Conservation (phyloP, 441 rosid species). For the Gossypium gossypioides region DNA sequence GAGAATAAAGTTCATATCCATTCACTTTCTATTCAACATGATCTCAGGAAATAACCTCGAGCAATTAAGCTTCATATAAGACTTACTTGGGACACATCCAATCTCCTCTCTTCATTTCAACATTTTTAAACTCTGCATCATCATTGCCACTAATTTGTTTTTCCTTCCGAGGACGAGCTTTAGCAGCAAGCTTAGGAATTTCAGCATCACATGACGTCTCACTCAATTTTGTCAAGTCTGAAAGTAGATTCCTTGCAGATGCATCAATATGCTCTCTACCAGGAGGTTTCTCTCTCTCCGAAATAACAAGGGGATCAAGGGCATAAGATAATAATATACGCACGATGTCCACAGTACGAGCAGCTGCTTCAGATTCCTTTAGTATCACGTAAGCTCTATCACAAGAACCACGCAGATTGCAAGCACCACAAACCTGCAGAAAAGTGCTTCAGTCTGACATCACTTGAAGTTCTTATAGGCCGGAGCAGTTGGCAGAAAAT, state of each 20-base stretch:
- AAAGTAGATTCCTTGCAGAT: conserved; percentile 60
- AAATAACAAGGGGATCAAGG: conserved; percentile 54
- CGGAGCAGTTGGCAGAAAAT: not conserved
- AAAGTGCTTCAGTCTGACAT: conserved; percentile 2
- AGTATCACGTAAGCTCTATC: conserved; percentile 75
- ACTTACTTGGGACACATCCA: conserved; percentile 75
- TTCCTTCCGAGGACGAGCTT: conserved; percentile 17
- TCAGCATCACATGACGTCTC: conserved; percentile 47
- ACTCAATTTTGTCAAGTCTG: conserved; percentile 60
- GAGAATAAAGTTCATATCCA: not conserved
- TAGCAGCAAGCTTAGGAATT: conserved; percentile 35
- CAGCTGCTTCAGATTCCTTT: conserved; percentile 54
- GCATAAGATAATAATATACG: conserved; percentile 59
- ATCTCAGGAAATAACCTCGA: not conserved
- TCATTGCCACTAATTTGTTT: conserved; percentile 6
- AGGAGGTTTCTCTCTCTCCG: conserved; percentile 40
- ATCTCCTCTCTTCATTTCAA: conserved; percentile 58
- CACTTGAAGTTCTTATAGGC: not conserved
- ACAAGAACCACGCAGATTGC: conserved; percentile 73
- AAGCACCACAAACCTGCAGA: conserved; percentile 64
- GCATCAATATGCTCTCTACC: conserved; percentile 43
- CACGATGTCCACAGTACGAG: conserved; percentile 78
- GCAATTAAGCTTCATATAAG: conserved; percentile 6
- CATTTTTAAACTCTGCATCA: conserved; percentile 28
- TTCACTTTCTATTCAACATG: not conserved